phyloP scores from a whole-genome alignment of 2,329 filamentous ascomycete genomes.

The Diplodia sapinea region DNA sequence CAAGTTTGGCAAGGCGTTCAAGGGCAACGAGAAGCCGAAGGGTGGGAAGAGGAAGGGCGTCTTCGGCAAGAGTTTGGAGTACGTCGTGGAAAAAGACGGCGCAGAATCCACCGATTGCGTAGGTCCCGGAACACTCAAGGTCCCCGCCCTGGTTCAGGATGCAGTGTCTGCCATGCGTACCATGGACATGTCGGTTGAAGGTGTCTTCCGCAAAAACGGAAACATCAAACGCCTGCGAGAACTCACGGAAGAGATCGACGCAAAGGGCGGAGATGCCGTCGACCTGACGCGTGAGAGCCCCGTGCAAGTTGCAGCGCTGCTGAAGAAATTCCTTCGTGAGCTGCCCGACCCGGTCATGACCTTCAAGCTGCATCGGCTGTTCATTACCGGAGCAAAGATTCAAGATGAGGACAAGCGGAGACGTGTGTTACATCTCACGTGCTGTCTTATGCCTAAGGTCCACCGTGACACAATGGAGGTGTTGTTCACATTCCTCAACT shows the following conservation, averaged over 20 bases:
- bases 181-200: conserved; percentile 98
- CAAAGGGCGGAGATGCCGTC: conserved; percentile 80
- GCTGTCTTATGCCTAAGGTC: conserved; percentile 88
- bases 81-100: conserved; percentile 89
- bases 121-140: conserved; percentile 85
- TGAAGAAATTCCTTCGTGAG: conserved; percentile 94
- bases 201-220: conserved; percentile 98
- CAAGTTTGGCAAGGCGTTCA: conserved; percentile 93
- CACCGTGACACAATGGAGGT: conserved; percentile 96
- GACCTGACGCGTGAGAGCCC: conserved; percentile 88
- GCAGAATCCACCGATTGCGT: conserved; percentile 98
- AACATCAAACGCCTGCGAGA: conserved; percentile 95
- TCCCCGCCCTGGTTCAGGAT: conserved; percentile 95
- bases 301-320: conserved; percentile 87
- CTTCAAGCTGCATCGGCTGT: conserved; percentile 90
- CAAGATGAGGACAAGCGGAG: conserved; percentile 79
- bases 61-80: conserved; percentile 87
- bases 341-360: conserved; percentile 94
- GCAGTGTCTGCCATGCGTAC: conserved; percentile 93
- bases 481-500: conserved; percentile 93
- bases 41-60: conserved; percentile 88
- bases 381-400: conserved; percentile 88
- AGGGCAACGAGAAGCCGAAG: conserved; percentile 67
- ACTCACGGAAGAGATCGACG: conserved; percentile 83
- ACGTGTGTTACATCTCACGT: conserved; percentile 85